phyloP scores from a whole-genome alignment of 2,329 filamentous ascomycete species.

The Mollisiaceae sp. region DNA sequence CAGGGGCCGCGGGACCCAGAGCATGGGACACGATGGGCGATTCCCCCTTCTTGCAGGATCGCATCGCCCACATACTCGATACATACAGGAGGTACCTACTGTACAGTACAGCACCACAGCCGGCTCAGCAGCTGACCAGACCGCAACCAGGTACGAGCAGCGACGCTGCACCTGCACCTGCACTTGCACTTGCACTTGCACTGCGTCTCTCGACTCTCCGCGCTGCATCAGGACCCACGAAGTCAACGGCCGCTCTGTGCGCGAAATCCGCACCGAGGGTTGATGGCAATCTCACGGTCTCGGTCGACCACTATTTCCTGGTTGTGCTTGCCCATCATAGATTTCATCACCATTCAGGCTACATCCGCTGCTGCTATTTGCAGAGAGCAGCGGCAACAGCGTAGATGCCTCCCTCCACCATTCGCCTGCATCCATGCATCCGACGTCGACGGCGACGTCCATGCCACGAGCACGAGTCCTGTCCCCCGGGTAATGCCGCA shows the following conservation, averaged over 20 bases:
- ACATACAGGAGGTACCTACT: no score
- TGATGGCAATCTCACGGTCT: constrained; percentile 7
- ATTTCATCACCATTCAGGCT: not conserved
- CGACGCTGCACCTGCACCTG: no score
- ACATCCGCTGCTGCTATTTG: constrained; percentile 4
- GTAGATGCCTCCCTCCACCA: not conserved
- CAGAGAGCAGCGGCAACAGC: not conserved
- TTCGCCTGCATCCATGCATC: not conserved
- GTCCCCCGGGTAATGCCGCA: not conserved
- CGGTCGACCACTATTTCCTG: not conserved
- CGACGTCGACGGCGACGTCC: not conserved
- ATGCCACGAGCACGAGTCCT: not conserved
- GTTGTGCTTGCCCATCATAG: not conserved
- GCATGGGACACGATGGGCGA: not conserved
- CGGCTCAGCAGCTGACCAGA: not conserved
- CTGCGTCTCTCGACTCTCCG: no score
- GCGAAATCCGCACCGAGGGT: not conserved
- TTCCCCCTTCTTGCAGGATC: not conserved
- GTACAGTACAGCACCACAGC: no score
- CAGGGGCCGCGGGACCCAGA: not conserved
- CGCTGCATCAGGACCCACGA: not conserved
- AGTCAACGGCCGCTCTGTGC: not conserved
- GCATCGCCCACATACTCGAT: no score
- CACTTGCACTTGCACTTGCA: no score
- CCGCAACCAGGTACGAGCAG: not conserved